Conservation (phyloP, 768 basidiomycete species). For the Psilocybe tampanensis region DNA sequence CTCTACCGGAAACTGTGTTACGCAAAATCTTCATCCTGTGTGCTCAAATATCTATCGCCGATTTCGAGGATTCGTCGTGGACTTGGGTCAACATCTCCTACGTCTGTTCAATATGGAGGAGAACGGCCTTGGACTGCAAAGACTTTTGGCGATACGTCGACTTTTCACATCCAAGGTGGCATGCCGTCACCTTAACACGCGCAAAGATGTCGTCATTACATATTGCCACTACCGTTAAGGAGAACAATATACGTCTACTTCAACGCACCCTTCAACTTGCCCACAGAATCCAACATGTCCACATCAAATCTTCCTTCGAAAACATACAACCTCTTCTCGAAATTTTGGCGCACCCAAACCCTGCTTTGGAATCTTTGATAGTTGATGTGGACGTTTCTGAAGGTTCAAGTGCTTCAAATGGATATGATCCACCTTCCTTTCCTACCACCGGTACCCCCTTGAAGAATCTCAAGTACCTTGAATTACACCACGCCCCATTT, state of each 20-base stretch:
- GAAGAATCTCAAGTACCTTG: conserved; percentile 32
- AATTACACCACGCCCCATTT: conserved; percentile 38
- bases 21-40: conserved; percentile 31
- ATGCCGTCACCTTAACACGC: conserved; percentile 30
- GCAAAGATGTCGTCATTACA: conserved; percentile 35
- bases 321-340: conserved; percentile 36
- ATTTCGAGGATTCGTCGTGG: conserved; percentile 25
- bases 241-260: conserved; percentile 31
- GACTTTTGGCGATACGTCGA: conserved; percentile 42
- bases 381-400: conserved; percentile 29
- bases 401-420: conserved; percentile 14
- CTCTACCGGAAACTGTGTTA: conserved; percentile 31
- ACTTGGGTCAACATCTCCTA: conserved; percentile 37
- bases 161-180: conserved; percentile 38
- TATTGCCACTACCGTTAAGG: conserved; percentile 31
- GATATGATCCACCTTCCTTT: conserved; percentile 29
- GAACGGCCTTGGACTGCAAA: conserved; percentile 29
- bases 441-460: conserved; percentile 31
- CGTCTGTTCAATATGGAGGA: conserved; percentile 41
- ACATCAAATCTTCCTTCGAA: conserved; percentile 35
- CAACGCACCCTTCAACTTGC: conserved; percentile 36
- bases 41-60: conserved; percentile 19
- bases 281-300: conserved; percentile 36
- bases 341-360: conserved; percentile 36
- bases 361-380: conserved; percentile 34